These are phyloP conservation scores for Holtermanniella nyarrowii DNA, from an alignment of 768 basidiomycete genomes.

Conservation along the genomic window DNA sequence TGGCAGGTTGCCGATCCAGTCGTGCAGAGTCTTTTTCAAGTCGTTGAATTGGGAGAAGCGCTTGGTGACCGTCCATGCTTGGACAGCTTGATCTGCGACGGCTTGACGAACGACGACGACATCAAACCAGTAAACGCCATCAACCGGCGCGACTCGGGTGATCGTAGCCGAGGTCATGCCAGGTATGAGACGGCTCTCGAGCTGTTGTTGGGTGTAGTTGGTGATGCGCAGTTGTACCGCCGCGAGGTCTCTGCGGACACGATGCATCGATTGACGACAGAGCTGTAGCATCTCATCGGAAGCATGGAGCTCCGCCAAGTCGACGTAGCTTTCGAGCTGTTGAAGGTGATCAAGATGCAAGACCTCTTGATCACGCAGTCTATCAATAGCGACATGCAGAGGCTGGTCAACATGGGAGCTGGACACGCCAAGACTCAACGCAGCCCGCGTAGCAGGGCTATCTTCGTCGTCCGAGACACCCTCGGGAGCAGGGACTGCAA, in stretches of 20 bases:
- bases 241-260: conserved; percentile 70
- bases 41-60: conserved; percentile 90
- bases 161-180: conserved; percentile 77
- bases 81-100: conserved; percentile 57
- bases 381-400: conserved; percentile 71
- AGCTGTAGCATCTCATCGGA: conserved; percentile 75
- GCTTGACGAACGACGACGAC: conserved; percentile 83
- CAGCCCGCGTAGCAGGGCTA: neutral
- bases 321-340: conserved; percentile 77
- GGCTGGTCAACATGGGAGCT: too few relatives aligned
- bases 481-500: conserved; percentile 3
- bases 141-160: conserved; percentile 68
- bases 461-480: neutral
- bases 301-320: conserved; percentile 89
- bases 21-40: conserved; percentile 76
- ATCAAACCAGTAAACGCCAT: conserved; percentile 74
- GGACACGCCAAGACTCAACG: too few relatives aligned
- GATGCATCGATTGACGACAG: conserved; percentile 67
- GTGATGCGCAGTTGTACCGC: conserved; percentile 78
- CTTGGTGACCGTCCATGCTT: conserved; percentile 86
- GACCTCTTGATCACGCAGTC: conserved; percentile 62
- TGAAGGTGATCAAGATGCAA: conserved; percentile 69
- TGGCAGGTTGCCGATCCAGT: conserved; percentile 36
- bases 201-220: conserved; percentile 89
- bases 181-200: conserved; percentile 75